These are phyloP conservation scores for Colletotrichum neosansevieriae DNA, from an alignment of 2,329 filamentous ascomycete genomes.

Conservation along the genomic window DNA sequence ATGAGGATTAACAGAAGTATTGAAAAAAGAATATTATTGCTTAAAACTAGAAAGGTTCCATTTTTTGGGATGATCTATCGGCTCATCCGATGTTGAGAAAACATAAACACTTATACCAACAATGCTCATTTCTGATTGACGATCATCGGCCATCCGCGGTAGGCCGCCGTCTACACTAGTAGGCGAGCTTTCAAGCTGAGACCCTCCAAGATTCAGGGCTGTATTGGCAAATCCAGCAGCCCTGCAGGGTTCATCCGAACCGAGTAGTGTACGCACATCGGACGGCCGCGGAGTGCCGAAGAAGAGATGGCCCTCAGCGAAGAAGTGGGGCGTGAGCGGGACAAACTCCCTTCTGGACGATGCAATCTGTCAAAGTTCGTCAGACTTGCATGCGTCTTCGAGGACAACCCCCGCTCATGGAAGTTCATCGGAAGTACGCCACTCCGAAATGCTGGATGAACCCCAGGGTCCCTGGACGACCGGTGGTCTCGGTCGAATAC, in stretches of 20 bases:
- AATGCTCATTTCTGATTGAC: too few species aligned
- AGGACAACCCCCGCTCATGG: neutral
- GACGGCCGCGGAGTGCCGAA: constrained; percentile 32
- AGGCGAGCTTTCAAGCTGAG: too few species aligned
- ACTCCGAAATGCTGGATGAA: neutral
- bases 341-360: neutral
- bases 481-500: too few species aligned
- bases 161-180: neutral
- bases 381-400: too few species aligned
- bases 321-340: neutral
- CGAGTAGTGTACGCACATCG: neutral
- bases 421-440: neutral
- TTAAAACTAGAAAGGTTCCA: neutral
- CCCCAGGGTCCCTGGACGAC: too few species aligned
- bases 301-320: neutral
- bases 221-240: too few species aligned
- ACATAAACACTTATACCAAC: neutral
- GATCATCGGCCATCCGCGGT: constrained; percentile 12
- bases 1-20: neutral
- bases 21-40: neutral
- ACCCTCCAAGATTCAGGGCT: too few species aligned
- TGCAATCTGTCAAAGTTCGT: too few species aligned
- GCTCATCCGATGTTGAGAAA: neutral
- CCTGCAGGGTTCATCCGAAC: neutral
- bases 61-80: neutral